Base-by-base conservation (phyloP, 2,329 filamentous ascomycete species). In the Macrophomina tecta region DNA sequence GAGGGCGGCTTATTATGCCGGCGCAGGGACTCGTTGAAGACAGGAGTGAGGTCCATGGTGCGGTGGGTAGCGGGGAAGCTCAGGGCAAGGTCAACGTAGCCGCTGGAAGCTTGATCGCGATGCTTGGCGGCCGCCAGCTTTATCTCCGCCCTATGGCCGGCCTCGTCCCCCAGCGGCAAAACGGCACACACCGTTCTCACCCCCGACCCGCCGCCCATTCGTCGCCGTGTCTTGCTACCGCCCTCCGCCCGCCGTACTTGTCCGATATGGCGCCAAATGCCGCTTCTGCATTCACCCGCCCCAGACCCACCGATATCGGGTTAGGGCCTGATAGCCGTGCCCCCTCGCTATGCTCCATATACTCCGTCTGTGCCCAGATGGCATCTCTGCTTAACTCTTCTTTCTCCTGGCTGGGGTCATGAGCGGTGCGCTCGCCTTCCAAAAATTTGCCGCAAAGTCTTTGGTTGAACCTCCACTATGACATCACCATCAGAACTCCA, bases 11-110 rank as follows among this genome's bases (percentile, higher is more conserved):
- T 84, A 78, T 86, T 81, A 69, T 87, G 86, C 72, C 84, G 81
- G 73, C 85, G 85, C 30, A 94, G 84, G 55, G 90, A 84, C 76
- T 89, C 83, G 76, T 92, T 89, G 80, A 94, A 90, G 52, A 85
- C 76, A 45, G 87, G 82, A 8, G 91, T 92, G 68, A 93, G 83
- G 76, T 94, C 86, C 69, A 82, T 80, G 64, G 23, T 40, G 34
- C 58, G 16, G 34, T 8, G 42, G 18, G 32, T 38, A 23, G 46
- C 56, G 34, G 56, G n/a, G 42, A 34, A 61, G 56, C 56, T 58
- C 53, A 40, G 53, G 53, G 18, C 52, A 9, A 38, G 16, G 53
- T 60, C 55, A 46, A 60, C 55, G 55, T 60, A 60, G 55, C 55
- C 55, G 55, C 55, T 46, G 51, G 28, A 52, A 56, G 36, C 36